Evolutionary conservation across 2,329 filamentous ascomycete species (phyloP).

Genomic region (Zalaria sp.): DNA sequence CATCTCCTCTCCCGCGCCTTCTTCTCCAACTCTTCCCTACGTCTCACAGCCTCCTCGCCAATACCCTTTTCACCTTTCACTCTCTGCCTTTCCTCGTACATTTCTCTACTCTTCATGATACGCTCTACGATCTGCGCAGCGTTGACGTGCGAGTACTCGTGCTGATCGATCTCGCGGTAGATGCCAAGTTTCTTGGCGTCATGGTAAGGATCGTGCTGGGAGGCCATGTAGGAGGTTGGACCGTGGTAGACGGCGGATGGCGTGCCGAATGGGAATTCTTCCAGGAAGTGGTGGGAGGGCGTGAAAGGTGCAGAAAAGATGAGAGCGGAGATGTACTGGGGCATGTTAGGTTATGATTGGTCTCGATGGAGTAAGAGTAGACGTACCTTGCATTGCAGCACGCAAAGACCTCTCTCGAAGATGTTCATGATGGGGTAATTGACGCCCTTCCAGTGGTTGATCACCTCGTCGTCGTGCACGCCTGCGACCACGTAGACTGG

Average conservation of each 20-base stretch:
- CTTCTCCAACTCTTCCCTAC: slow-evolving; percentile 12
- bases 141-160: slow-evolving; percentile 78
- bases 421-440: slow-evolving; percentile 99
- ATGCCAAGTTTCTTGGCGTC: slow-evolving; percentile 72
- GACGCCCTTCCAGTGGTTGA: slow-evolving; percentile 91
- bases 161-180: slow-evolving; percentile 62
- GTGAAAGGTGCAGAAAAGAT: slow-evolving; percentile 84
- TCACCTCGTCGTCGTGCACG: slow-evolving; percentile 86
- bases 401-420: slow-evolving; percentile 87
- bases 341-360: slow-evolving; percentile 8
- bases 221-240: slow-evolving; percentile 73
- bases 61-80: slow-evolving; percentile 79
- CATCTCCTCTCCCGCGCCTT: slow-evolving; percentile 7
- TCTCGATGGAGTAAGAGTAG: slow-evolving; percentile 5
- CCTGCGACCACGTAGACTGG: slow-evolving; percentile 84
- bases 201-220: slow-evolving; percentile 42
- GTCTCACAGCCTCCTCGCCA: slow-evolving; percentile 43
- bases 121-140: slow-evolving; percentile 81
- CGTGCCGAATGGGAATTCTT: slow-evolving; percentile 28
- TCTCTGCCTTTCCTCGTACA: slow-evolving; percentile 84
- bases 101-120: slow-evolving; percentile 72
- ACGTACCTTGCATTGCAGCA: slow-evolving; percentile 78
- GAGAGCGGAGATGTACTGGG: slow-evolving; percentile 70
- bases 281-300: slow-evolving; percentile 64
- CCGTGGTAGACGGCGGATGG: slow-evolving; percentile 86